Base-by-base conservation (phyloP, 1,284 basidiomycete species). In the Leccinum glutinopallens region DNA sequence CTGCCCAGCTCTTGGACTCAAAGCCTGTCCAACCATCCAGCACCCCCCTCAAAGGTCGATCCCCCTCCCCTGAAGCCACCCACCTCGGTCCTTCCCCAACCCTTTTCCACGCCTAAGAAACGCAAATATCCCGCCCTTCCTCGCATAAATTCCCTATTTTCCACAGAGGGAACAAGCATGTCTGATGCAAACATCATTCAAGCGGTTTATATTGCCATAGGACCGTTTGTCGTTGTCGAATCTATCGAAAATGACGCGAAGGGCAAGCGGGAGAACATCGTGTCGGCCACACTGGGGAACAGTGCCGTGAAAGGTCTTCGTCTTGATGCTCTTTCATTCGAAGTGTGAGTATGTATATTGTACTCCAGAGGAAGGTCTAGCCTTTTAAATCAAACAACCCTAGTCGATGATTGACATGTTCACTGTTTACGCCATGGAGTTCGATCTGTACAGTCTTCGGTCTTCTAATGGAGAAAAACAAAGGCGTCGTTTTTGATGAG, bases 371-470 rank as follows among this genome's bases (percentile, higher is more conserved):
- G 72, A 91, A 91, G 90, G 93, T 94, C 59, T 59, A 87, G 76
- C 2, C 15, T 69, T 61, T 53, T 39, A 61, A 46, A 22, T 25
- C 10, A 60, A 15, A 32, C 29, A 29, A 25, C 8, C 13, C 12
- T 25, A 53, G 15, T n/a, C 10, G 1, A 1, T 41, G 7, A 25
- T 37, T 51, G 35, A 57, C 25, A 12, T 56, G 22, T 58, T 2
- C 62, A 15, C 61, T 93, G 91, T 39, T 79, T 94, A 32, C 87
- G 92, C 15, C 90, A 93, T 71, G 92, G 92, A 85, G 88, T 15
- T 90, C 93, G 0, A 97, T 99, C 66, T 89, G 95, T 65, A 96
- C 95, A 2, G 90, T 97, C 29, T 96, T 93, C 3, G 96, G 96
- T 0, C 81, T 99, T 2, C 81, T 99, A 35, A 78, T 75, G 15